Percentiles rank a stretch among this genome's conserved stretches.
Evolutionary conservation across 2,329 filamentous ascomycete species (phyloP).

Genomic region (Fusarium temperatum): DNA sequence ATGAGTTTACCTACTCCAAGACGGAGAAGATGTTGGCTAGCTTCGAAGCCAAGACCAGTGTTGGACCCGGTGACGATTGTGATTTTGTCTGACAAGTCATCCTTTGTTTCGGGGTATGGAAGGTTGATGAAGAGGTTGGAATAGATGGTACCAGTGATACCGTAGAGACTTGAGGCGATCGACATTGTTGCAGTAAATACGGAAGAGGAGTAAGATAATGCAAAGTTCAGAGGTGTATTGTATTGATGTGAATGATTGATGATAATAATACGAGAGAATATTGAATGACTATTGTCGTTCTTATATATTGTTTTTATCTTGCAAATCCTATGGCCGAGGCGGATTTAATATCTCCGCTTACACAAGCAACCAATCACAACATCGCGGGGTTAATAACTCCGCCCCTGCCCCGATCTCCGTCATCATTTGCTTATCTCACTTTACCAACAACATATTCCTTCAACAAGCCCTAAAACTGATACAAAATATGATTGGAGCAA

Average conservation of each 20-base stretch:
- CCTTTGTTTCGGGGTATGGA: constrained; percentile 31
- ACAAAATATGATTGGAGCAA: not conserved
- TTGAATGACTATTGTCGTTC: not conserved
- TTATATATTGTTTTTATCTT: not conserved
- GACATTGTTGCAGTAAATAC: constrained; percentile 4
- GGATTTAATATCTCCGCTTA: constrained; percentile 30
- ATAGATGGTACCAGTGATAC: constrained; percentile 1
- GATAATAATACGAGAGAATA: fast-evolving
- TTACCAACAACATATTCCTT: not conserved
- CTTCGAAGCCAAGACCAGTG: constrained; percentile 51
- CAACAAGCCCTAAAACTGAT: not conserved
- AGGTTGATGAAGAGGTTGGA: constrained; percentile 37
- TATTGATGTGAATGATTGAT: not conserved
- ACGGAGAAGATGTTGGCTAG: constrained; percentile 46
- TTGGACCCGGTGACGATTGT: constrained; percentile 55
- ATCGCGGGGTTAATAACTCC: constrained; percentile 31
- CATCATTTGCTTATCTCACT: constrained; percentile 15
- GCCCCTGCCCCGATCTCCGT: not conserved
- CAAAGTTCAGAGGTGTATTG: fast-evolving
- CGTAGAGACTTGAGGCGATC: constrained; percentile 19
- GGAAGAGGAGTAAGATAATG: fast-evolving
- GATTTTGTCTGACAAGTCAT: constrained; percentile 38
- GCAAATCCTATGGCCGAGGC: not conserved
- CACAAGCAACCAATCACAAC: not conserved
- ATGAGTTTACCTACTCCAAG: constrained; percentile 48